Evolutionary conservation across 805 yeast genomes (phyloP).

Genomic region (Pichia nanzhaoensis): DNA sequence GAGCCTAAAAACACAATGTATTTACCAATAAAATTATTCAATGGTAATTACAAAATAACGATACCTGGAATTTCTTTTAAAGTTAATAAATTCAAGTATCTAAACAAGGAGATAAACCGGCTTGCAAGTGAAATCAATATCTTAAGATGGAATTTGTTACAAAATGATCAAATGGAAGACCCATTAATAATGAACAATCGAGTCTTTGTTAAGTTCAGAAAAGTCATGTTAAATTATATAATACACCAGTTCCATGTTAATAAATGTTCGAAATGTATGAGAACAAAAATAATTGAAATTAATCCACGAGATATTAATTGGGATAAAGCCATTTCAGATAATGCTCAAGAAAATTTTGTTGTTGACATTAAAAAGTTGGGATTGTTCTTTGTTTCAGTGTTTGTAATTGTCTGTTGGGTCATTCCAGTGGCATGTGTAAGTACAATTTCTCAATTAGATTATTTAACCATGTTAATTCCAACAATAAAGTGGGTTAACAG

Average conservation of each 20-base stretch:
- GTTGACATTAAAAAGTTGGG: constrained; percentile 34
- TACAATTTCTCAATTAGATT: constrained; percentile 65
- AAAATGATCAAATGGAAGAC: not conserved
- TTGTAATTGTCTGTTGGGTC: constrained; percentile 58
- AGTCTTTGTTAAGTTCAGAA: constrained; percentile 57
- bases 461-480: constrained; percentile 56
- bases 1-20: constrained; percentile 15
- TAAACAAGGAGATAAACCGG: constrained; percentile 11
- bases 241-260: constrained; percentile 54
- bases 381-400: constrained; percentile 40
- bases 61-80: constrained; percentile 20
- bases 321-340: constrained; percentile 44
- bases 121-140: constrained; percentile 10
- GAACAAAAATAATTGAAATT: constrained; percentile 42
- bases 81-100: constrained; percentile 17
- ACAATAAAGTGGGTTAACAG: constrained; percentile 47
- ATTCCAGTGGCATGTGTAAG: constrained; percentile 81
- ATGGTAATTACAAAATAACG: constrained; percentile 9
- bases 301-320: constrained; percentile 68
- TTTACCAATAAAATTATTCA: constrained; percentile 15
- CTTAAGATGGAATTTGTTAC: constrained; percentile 9
- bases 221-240: constrained; percentile 51
- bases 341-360: constrained; percentile 29
- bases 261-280: constrained; percentile 36
- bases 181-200: constrained; percentile 28